Base-by-base conservation (phyloP, 768 basidiomycete genomes). In the Podaxis carcinomalis region DNA sequence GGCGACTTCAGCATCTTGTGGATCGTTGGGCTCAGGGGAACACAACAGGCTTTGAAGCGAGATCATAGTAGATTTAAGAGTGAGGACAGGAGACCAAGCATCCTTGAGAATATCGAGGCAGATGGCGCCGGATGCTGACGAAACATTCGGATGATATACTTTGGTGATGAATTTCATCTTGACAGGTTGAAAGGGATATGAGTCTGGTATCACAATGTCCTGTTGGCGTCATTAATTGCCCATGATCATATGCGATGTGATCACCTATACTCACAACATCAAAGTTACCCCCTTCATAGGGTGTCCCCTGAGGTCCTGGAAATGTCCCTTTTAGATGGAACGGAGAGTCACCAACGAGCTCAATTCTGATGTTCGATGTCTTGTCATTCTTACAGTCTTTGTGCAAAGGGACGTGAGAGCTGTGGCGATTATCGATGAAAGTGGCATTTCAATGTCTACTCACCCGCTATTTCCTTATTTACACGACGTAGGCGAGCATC, bases 121-220 rank as follows among this genome's bases (percentile, higher is more conserved):
- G 75, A 98, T 98, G 49, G 93, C 94, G 52, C 95, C 95, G 2
- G 92, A 93, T 36, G 89, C 91, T 23, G 93, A 95, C 19, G 94
- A 96, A 42, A 98, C 82, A 69, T 98, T 98, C 2, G 95, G 95
- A 72, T 98, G 94, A 71, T 94, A 97, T 28, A 96, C 90, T 73
- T 94, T 94, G 39, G 95, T 98, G 63, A 96, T 87, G 75, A 98
- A 98, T 72, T 95, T 95, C 93, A 98, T 97, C 82, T 98, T 97
- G 57, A 95, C 89, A 0, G 96, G 94, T 70, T 94, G 90, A 73
- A 94, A 93, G 16, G 91, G 92, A 70, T 93, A 93, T 52, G 92
- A 85, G 47, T 94, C 92, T 6, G 95, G 95, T 67, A 98, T 93
- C 19, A 89, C 80, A 65, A 98, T 98, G 70, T 98, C 95, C 92